These are phyloP conservation scores for Nannochloropsis granulata DNA, from an alignment of 108 stramenopile species.

Conservation along the genomic window DNA sequence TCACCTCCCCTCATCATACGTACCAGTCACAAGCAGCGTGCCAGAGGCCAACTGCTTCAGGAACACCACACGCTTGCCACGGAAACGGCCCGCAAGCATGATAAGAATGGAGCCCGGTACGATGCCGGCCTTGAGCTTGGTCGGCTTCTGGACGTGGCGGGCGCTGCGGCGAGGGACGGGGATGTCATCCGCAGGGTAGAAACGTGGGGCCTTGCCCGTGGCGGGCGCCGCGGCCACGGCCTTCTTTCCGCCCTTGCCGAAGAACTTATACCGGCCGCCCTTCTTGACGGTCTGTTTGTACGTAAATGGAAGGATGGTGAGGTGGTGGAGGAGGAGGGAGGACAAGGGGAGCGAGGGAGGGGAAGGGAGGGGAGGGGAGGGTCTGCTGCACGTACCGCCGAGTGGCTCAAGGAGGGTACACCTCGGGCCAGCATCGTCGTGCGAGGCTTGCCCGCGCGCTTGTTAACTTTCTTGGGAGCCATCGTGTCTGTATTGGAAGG, in stretches of 20 bases:
- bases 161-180: constrained; percentile 44
- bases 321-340: neutral
- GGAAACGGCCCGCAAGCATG: constrained; percentile 94
- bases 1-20: neutral
- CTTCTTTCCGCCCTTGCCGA: neutral
- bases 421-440: neutral
- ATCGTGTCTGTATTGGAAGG: neutral
- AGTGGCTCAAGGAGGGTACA: neutral
- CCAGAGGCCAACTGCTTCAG: constrained; percentile 91
- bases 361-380: neutral
- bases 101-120: constrained; percentile 95
- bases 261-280: neutral
- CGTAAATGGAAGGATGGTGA: neutral
- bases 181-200: constrained; percentile 90
- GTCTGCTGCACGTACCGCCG: neutral
- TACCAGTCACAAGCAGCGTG: constrained; percentile 77
- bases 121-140: constrained; percentile 82
- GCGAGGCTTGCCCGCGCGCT: neutral
- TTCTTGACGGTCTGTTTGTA: neutral
- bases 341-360: neutral
- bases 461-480: neutral
- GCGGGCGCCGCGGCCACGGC: neutral
- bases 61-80: constrained; percentile 95
- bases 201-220: neutral
- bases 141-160: constrained; percentile 52